A percentile compares a stretch with the other conserved stretches of the same genome.
phyloP scores from a whole-genome alignment of 1,284 basidiomycete genomes.

The Leccinum variabile region DNA sequence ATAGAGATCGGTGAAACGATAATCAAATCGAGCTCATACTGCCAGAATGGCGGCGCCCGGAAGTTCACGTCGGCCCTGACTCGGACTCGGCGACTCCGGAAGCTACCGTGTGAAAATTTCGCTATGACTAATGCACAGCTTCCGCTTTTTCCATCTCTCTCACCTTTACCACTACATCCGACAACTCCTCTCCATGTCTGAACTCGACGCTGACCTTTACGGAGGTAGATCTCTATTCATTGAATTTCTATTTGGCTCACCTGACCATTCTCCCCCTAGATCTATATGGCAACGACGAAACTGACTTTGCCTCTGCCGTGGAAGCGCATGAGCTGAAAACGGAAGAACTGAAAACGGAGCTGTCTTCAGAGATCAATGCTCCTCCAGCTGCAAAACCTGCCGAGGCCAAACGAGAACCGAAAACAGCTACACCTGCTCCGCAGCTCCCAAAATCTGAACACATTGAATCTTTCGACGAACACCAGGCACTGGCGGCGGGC shows the following conservation, averaged over 20 bases:
- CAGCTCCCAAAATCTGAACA: slow-evolving; percentile 26
- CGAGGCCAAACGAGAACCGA: slow-evolving; percentile 22
- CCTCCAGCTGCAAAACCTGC: slow-evolving; percentile 22
- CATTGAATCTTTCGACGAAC: slow-evolving; percentile 24
- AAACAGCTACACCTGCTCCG: slow-evolving; percentile 15
- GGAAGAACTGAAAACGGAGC: slow-evolving; percentile 29
- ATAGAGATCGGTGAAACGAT: neutral
- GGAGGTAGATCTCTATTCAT: slow-evolving; percentile 51
- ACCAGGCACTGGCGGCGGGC: slow-evolving; percentile 16
- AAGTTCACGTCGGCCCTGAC: neutral
- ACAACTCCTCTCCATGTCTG: slow-evolving; percentile 47
- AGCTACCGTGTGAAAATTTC: slow-evolving; percentile 26
- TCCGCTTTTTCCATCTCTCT: slow-evolving; percentile 29
- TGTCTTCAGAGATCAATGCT: slow-evolving; percentile 11
- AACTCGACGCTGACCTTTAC: slow-evolving; percentile 83
- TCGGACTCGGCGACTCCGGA: slow-evolving; percentile 7
- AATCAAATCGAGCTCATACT: neutral
- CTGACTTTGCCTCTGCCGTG: slow-evolving; percentile 52
- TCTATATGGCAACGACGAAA: slow-evolving; percentile 76
- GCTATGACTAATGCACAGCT: slow-evolving; percentile 31
- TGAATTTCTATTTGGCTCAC: rapidly evolving
- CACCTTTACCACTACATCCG: slow-evolving; percentile 43
- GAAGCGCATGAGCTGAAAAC: slow-evolving; percentile 37
- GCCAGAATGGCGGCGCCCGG: too few species aligned
- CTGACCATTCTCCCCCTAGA: slow-evolving; percentile 42